Conservation (phyloP, 371 early-diverging fungal species). For the Rhizopus stolonifer region DNA sequence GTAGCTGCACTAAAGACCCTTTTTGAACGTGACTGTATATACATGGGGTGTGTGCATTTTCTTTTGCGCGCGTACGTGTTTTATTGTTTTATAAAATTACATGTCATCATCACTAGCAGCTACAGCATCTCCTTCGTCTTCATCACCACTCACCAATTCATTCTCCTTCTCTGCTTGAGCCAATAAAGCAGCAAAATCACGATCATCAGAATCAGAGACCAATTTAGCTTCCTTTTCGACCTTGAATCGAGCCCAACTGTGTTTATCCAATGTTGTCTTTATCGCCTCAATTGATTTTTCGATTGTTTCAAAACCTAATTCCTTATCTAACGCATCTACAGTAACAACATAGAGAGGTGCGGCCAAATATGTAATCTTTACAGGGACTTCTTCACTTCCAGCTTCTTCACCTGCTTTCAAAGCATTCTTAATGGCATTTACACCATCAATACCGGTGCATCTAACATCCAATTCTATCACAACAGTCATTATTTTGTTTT, state of each 20-base stretch:
- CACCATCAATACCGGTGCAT: constrained; percentile 96
- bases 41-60: too few species aligned
- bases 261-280: constrained; percentile 73
- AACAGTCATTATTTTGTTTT: background rate
- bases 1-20: too few species aligned
- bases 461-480: constrained; percentile 77
- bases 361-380: constrained; percentile 80
- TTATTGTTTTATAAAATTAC: constrained; percentile 29
- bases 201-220: constrained; percentile 94
- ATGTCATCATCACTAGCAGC: constrained; percentile 60
- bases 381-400: constrained; percentile 81
- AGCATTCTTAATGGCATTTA: constrained; percentile 95
- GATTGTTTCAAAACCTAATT: constrained; percentile 81
- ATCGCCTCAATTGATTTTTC: constrained; percentile 86
- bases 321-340: constrained; percentile 88
- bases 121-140: constrained; percentile 75
- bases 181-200: constrained; percentile 92
- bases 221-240: constrained; percentile 87
- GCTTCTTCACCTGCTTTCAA: constrained; percentile 88
- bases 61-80: too few species aligned
- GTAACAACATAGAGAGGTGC: constrained; percentile 96
- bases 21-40: too few species aligned
- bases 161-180: constrained; percentile 93
- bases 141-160: constrained; percentile 92
- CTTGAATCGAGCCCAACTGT: constrained; percentile 60